Base-by-base conservation (phyloP, 345 rosid genomes). In the Sisymbrium altissimum region DNA sequence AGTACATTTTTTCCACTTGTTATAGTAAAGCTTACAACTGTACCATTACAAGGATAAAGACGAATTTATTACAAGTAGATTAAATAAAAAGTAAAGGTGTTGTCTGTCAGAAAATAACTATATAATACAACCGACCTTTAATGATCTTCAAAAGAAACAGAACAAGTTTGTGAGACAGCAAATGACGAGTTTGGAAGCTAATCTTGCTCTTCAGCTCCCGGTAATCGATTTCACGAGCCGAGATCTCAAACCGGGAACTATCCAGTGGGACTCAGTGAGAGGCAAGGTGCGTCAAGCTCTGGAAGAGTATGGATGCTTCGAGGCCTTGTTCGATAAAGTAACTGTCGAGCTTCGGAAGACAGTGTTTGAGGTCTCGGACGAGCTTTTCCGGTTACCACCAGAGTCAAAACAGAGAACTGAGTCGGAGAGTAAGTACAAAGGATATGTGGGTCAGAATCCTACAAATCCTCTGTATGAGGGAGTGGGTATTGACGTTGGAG, bases 261-360 rank as follows among this genome's bases (percentile, higher is more conserved):
- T 40, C 13, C 14, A 40, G 32, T 56, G 64, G 73, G 64, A 40
- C 14, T 29, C 12, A 3, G 54, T 68, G 3, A 15, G 43, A 30
- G n/a, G 2, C 10, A 3, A 41, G 7, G 64, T 43, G 38, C 33
- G 56, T 2, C 36, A 8, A 44, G 74, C 74, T 27, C 4, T 57
- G 4, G 56, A 58, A 44, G 74, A 70, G 7, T 57, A 43, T 15
- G 74, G 66, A 44, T 70, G 74, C 41, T 70, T 70, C 5, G 55
- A 70, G 43, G 74, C 21, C n/a, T 30, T 55, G 18, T 70, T 70
- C 9, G 74, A 57, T 56, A 15, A 27, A 21, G 66, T 43, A 6
- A 2, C 56, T 12, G 32, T 0, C 1, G 23, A 70, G 14, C 46
- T 18, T 6, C 19, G 66, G 1, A 70, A 70, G 19, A 36, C 54